These are phyloP conservation scores for Tetragonia tetragonoides DNA, from an alignment of 148 eudicot genomes.

Conservation along the genomic window DNA sequence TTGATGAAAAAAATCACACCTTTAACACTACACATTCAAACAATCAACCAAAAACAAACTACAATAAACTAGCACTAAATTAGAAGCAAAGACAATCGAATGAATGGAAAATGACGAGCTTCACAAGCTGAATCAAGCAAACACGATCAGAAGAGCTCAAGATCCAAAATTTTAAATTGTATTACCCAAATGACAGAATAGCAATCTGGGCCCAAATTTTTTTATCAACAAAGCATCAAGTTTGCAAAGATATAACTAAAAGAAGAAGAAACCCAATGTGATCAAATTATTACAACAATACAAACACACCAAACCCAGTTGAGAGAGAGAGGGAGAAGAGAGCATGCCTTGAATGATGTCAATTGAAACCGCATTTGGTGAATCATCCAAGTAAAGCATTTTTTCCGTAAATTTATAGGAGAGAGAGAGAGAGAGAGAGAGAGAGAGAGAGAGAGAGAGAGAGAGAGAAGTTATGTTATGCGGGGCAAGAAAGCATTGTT, in stretches of 20 bases:
- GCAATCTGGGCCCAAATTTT: neutral
- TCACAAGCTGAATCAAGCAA: slow-evolving; percentile 15
- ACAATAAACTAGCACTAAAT: slow-evolving; percentile 1
- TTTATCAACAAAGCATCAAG: neutral
- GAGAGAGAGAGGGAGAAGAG: slow-evolving; percentile 1
- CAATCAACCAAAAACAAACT: neutral
- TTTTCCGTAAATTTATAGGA: neutral
- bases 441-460: neutral
- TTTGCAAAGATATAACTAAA: slow-evolving; percentile 8
- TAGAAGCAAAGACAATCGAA: neutral
- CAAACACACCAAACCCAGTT: neutral
- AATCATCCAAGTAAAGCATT: slow-evolving; percentile 11
- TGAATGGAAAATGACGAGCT: slow-evolving; percentile 1
- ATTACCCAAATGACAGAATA: neutral
- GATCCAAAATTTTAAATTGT: neutral
- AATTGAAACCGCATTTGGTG: slow-evolving; percentile 22
- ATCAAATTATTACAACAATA: neutral
- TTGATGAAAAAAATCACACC: slow-evolving; percentile 1
- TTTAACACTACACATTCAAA: neutral
- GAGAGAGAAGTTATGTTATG: neutral
- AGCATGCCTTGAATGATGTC: slow-evolving; percentile 24
- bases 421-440: neutral
- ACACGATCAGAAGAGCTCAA: slow-evolving; percentile 1
- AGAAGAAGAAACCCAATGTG: neutral
- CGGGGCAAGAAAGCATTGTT: slow-evolving; percentile 12